Percentiles rank a stretch among this genome's conserved stretches.
These are phyloP conservation scores for Drechmeria coniospora DNA, from an alignment of 2,329 filamentous ascomycete genomes.

Conservation along the genomic window DNA sequence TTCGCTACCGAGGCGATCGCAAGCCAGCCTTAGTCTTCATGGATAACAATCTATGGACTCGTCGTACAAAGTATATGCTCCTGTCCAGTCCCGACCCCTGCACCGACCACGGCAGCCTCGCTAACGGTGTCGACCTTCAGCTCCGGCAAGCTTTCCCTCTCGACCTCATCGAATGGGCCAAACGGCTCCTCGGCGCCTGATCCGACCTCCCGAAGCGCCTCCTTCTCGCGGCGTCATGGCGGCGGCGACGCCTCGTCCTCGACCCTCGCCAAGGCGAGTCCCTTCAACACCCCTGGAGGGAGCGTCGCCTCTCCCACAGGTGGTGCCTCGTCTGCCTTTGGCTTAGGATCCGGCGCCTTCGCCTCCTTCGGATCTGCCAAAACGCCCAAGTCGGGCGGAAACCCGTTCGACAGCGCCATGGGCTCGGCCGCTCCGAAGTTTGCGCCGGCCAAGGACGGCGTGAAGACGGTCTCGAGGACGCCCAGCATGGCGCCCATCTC, in stretches of 20 bases:
- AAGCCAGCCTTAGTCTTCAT: constrained; percentile 31
- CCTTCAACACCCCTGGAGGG: constrained; percentile 61
- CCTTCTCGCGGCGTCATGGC: constrained; percentile 60
- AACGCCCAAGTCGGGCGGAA: constrained; percentile 72
- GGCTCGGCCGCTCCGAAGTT: constrained; percentile 23
- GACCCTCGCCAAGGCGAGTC: constrained; percentile 60
- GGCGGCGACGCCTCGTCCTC: constrained; percentile 56
- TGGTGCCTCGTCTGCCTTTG: constrained; percentile 76
- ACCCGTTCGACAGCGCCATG: constrained; percentile 63
- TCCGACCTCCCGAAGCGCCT: constrained; percentile 44
- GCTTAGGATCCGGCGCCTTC: constrained; percentile 86
- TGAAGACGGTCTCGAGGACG: constrained; percentile 14
- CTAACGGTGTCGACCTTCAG: constrained; percentile 26
- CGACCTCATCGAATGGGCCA: constrained; percentile 48
- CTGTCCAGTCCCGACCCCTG: not conserved
- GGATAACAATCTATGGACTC: constrained; percentile 54
- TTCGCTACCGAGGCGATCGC: constrained; percentile 5
- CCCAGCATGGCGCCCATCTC: constrained; percentile 29
- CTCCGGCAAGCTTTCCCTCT: constrained; percentile 80
- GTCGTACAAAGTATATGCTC: constrained; percentile 56
- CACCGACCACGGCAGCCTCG: not conserved
- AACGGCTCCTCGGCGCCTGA: constrained; percentile 35
- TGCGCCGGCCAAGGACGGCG: constrained; percentile 14
- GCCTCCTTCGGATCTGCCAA: constrained; percentile 73
- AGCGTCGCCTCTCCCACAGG: constrained; percentile 25